Evolutionary conservation across 2,329 filamentous ascomycete species (phyloP).

Genomic region (Ophiostoma angusticollis): DNA sequence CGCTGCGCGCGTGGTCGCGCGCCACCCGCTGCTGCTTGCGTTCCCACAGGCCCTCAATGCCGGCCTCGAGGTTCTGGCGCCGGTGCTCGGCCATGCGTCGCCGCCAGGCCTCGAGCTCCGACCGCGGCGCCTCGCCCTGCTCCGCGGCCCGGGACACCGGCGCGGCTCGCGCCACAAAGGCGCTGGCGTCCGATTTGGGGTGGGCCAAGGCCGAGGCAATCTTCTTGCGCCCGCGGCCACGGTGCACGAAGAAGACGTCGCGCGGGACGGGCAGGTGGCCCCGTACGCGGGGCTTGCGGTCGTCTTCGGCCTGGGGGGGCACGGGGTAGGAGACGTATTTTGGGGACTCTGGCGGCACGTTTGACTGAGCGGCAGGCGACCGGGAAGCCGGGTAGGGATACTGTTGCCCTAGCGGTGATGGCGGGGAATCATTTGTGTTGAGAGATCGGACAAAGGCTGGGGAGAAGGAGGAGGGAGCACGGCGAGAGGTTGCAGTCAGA

Average conservation of each 20-base stretch:
- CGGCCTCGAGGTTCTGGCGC: conserved; percentile 57
- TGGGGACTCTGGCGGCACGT: conserved; percentile 70
- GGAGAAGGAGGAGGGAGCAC: neutral
- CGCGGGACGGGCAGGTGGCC: conserved; percentile 76
- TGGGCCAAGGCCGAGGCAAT: conserved; percentile 17
- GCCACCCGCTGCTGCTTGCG: conserved; percentile 42
- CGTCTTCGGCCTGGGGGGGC: conserved; percentile 55
- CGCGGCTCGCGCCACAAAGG: conserved; percentile 49
- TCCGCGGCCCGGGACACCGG: conserved; percentile 35
- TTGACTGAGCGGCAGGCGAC: no score
- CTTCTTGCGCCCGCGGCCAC: conserved; percentile 11
- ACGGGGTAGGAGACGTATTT: conserved; percentile 72
- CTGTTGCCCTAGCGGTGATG: conserved; percentile 1
- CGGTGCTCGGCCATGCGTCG: conserved; percentile 58
- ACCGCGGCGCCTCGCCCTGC: conserved; percentile 23
- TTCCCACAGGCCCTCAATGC: conserved; percentile 54
- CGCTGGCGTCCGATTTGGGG: conserved; percentile 45
- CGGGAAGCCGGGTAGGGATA: no score
- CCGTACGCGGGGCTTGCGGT: conserved; percentile 40
- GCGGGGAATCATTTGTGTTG: neutral
- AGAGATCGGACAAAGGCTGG: neutral
- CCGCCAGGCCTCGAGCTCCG: conserved; percentile 47
- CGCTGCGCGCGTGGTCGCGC: conserved; percentile 14
- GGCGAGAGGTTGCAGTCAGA: neutral
- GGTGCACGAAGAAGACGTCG: conserved; percentile 50